Evolutionary conservation across 352 stramenopile genomes (phyloP).

Genomic region (Phytophthora podocarpi): DNA sequence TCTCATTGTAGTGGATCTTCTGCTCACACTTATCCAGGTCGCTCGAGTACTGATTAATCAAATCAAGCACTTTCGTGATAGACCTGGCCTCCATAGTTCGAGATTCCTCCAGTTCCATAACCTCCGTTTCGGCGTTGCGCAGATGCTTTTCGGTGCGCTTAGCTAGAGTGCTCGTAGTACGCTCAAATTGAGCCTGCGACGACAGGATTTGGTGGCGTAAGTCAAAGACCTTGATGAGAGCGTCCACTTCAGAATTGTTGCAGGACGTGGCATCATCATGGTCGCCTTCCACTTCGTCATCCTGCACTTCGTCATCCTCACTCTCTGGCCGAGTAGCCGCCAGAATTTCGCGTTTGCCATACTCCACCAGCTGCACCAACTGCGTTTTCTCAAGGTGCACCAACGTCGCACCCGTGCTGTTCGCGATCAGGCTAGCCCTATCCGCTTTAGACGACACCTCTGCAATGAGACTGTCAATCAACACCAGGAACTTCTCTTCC

Average conservation of each 20-base stretch:
- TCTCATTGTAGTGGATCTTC: constrained; percentile 58
- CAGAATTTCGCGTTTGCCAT: constrained; percentile 56
- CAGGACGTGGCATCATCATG: constrained; percentile 17
- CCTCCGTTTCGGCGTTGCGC: constrained; percentile 51
- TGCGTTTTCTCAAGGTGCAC: constrained; percentile 79
- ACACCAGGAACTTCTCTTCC: constrained; percentile 60
- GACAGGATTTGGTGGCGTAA: constrained; percentile 77
- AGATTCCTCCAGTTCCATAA: constrained; percentile 68
- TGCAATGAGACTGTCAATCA: constrained; percentile 64
- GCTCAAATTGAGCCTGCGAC: constrained; percentile 68
- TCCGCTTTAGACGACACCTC: constrained; percentile 67
- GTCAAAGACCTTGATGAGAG: constrained; percentile 74
- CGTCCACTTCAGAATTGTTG: constrained; percentile 64
- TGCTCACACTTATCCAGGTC: constrained; percentile 60
- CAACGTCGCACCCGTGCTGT: constrained; percentile 74
- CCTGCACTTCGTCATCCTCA: constrained; percentile 31
- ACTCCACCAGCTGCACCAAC: constrained; percentile 65
- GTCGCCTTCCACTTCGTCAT: constrained; percentile 15
- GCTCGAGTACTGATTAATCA: constrained; percentile 59
- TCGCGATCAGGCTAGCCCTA: constrained; percentile 62
- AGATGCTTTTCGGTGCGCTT: constrained; percentile 66
- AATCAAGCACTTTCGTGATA: constrained; percentile 55
- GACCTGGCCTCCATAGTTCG: constrained; percentile 43
- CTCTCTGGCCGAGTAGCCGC: constrained; percentile 36
- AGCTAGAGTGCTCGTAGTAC: constrained; percentile 52